Conservation (phyloP, 352 stramenopile species). For the Blastocystis sp. region DNA sequence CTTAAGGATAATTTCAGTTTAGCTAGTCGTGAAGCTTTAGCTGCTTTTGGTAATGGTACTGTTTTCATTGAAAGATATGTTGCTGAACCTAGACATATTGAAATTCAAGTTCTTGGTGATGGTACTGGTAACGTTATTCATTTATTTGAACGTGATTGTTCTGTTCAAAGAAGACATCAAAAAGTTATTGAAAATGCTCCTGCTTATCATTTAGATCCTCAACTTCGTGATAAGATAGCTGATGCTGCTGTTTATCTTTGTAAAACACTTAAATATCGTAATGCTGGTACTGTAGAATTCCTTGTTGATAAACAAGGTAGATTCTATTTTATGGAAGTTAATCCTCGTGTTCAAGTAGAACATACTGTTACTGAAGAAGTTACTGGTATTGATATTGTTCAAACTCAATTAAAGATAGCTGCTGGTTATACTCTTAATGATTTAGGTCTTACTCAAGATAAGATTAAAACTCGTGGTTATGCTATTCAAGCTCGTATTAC, state of each 20-base stretch:
- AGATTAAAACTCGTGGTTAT: conserved; percentile 67
- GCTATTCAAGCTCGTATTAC: conserved; percentile 89
- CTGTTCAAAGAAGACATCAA: conserved; percentile 84
- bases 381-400: conserved; percentile 78
- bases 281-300: conserved; percentile 92
- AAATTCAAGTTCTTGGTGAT: conserved; percentile 87
- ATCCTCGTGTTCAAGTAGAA: conserved; percentile 84
- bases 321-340: conserved; percentile 95
- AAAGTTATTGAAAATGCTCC: conserved; percentile 57
- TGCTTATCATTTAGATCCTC: conserved; percentile 27
- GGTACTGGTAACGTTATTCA: conserved; percentile 73
- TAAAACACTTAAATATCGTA: conserved; percentile 70
- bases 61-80: conserved; percentile 88
- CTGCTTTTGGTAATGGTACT: conserved; percentile 72
- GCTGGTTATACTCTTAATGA: conserved; percentile 69
- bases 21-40: conserved; percentile 54
- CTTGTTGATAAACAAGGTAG: conserved; percentile 67
- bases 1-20: conserved; percentile 64
- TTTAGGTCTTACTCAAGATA: conserved; percentile 72
- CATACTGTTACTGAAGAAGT: conserved; percentile 73
- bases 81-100: conserved; percentile 76
- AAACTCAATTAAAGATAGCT: conserved; percentile 79
- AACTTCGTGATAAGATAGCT: conserved; percentile 42
- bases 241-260: conserved; percentile 68
- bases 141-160: conserved; percentile 86